phyloP scores from a whole-genome alignment of 495 filamentous ascomycete species.

The Daldinia caldariorum region DNA sequence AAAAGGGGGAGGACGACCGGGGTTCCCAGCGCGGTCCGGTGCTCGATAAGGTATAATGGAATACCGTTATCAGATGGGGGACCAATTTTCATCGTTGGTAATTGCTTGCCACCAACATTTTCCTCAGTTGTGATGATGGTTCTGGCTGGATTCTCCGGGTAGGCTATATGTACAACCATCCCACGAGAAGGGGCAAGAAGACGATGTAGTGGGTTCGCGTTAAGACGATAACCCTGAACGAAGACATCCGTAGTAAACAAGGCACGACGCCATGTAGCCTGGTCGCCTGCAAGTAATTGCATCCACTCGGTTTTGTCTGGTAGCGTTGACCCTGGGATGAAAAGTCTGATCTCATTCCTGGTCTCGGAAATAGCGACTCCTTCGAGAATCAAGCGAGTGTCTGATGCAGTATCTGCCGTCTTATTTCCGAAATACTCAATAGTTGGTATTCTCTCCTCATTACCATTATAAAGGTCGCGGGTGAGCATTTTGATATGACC shows the following conservation, averaged over 20 bases:
- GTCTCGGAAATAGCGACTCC: slow-evolving; percentile 76
- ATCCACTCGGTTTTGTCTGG: slow-evolving; percentile 76
- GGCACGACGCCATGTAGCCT: slow-evolving; percentile 83
- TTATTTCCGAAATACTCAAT: slow-evolving; percentile 88
- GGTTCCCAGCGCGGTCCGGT: slow-evolving; percentile 73
- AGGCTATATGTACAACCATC: slow-evolving; percentile 75
- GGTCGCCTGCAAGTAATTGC: slow-evolving; percentile 76
- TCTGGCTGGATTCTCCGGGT: slow-evolving; percentile 71
- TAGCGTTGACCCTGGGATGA: slow-evolving; percentile 66
- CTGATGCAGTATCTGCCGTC: slow-evolving; percentile 55
- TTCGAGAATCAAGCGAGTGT: slow-evolving; percentile 64
- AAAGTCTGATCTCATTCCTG: slow-evolving; percentile 67
- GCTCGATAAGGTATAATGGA: slow-evolving; percentile 75
- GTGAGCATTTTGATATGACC: slow-evolving; percentile 76
- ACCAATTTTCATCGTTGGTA: slow-evolving; percentile 77
- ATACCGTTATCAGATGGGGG: slow-evolving; percentile 72
- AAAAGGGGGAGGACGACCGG: slow-evolving; percentile 73
- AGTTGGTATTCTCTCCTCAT: slow-evolving; percentile 71
- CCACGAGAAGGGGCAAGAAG: slow-evolving; percentile 78
- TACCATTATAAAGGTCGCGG: slow-evolving; percentile 73
- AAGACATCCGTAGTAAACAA: slow-evolving; percentile 82
- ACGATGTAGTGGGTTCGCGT: slow-evolving; percentile 83
- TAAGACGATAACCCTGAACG: slow-evolving; percentile 84
- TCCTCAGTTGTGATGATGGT: slow-evolving; percentile 76
- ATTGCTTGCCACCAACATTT: slow-evolving; percentile 51